Evolutionary conservation across 1,139 yeast species (phyloP).

Genomic region (Yamadazyma aaseri): DNA sequence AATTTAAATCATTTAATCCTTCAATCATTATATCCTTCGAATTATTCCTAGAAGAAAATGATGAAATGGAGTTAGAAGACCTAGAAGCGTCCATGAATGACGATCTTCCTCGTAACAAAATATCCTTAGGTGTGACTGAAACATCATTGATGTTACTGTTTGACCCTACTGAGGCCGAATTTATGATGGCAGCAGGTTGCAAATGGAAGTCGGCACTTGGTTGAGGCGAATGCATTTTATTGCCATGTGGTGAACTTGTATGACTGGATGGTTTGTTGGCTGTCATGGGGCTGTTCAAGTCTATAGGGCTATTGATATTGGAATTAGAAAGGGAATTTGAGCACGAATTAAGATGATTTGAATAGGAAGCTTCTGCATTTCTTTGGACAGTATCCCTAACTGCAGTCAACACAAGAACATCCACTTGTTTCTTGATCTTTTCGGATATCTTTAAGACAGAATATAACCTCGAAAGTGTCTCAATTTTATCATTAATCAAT

Average conservation of each 20-base stretch:
- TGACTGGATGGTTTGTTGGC: conserved; percentile 5
- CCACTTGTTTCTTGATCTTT: conserved; percentile 79
- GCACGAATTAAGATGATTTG: not conserved
- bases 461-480: conserved; percentile 70
- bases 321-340: conserved; percentile 10
- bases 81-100: conserved; percentile 17
- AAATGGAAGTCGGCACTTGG: conserved; percentile 5
- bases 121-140: conserved; percentile 42
- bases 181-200: conserved; percentile 13
- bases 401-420: conserved; percentile 61
- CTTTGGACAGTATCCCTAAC: conserved; percentile 63
- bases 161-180: conserved; percentile 1
- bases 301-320: conserved; percentile 12
- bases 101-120: conserved; percentile 32
- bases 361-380: conserved; percentile 41
- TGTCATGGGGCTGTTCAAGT: conserved; percentile 11
- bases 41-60: conserved; percentile 15
- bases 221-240: not conserved
- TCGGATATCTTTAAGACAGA: conserved; percentile 79
- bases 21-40: conserved; percentile 29
- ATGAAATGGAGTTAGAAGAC: conserved; percentile 19
- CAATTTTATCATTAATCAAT: conserved; percentile 65
- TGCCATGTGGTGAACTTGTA: conserved; percentile 1
- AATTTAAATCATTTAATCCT: conserved; percentile 23
- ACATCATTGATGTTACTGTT: not conserved